Percentiles rank a stretch among this genome's conserved stretches.
Conservation (phyloP, 2,329 filamentous ascomycete species). For the Phaeoacremonium minimum region DNA sequence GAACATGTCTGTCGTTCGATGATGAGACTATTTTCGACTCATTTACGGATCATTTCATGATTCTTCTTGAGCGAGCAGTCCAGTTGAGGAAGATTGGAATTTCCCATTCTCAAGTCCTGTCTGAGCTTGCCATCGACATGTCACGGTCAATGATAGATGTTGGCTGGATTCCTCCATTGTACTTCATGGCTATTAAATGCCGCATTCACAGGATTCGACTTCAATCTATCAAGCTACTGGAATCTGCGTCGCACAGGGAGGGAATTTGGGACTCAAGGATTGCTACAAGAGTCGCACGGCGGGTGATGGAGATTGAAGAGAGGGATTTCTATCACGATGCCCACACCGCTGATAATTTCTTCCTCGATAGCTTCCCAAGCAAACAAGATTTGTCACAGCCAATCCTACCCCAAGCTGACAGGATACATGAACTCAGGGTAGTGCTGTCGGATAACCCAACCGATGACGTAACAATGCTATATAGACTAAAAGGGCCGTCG, state of each 20-base stretch:
- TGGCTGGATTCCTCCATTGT: slow-evolving; percentile 39
- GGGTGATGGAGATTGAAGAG: slow-evolving; percentile 34
- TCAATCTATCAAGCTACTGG: slow-evolving; percentile 28
- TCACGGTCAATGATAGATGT: slow-evolving; percentile 31
- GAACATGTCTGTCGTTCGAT: slow-evolving; percentile 20
- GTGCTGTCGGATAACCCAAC: slow-evolving; percentile 1
- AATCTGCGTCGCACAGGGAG: slow-evolving; percentile 25
- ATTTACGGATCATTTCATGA: slow-evolving; percentile 22
- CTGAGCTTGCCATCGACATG: slow-evolving; percentile 17
- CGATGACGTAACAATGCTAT: no score
- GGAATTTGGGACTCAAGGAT: slow-evolving; percentile 34
- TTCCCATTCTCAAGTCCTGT: background rate
- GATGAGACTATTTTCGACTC: slow-evolving; percentile 30
- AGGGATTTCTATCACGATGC: slow-evolving; percentile 15
- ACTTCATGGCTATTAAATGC: slow-evolving; percentile 42
- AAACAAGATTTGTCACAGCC: slow-evolving; percentile 11
- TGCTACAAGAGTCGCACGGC: slow-evolving; percentile 22
- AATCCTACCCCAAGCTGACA: slow-evolving; percentile 11
- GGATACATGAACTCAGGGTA: slow-evolving; percentile 13
- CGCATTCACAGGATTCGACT: slow-evolving; percentile 32
- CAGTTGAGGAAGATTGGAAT: background rate
- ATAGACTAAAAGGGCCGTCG: no score
- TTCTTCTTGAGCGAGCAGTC: slow-evolving; percentile 16
- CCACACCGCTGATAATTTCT: background rate
- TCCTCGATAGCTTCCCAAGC: slow-evolving; percentile 5